Conservation (phyloP, 768 basidiomycete species). For the Russula griseocarnosa region DNA sequence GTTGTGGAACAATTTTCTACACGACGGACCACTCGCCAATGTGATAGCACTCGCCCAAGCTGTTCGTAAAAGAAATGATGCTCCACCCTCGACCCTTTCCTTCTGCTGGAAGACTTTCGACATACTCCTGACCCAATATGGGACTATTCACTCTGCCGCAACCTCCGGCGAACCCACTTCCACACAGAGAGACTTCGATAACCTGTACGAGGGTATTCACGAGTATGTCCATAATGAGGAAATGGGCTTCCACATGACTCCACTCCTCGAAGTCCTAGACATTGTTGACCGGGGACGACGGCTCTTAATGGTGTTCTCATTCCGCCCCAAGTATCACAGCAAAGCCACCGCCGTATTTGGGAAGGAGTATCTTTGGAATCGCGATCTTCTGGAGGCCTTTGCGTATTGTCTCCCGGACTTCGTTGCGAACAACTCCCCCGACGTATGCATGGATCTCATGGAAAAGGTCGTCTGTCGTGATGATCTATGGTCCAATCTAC, state of each 20-base stretch:
- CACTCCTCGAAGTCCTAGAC: slow-evolving; percentile 15
- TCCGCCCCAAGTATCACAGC: slow-evolving; percentile 3
- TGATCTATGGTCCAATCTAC: slow-evolving; percentile 16
- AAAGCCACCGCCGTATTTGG: not conserved
- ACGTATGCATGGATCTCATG: not conserved
- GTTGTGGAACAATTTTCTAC: not conserved
- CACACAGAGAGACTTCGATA: not conserved
- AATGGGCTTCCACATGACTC: slow-evolving; percentile 3
- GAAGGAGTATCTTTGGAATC: slow-evolving; percentile 6
- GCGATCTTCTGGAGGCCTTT: slow-evolving; percentile 9
- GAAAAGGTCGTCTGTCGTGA: slow-evolving; percentile 5
- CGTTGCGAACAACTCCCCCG: not conserved
- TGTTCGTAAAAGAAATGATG: not conserved
- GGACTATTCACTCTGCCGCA: not conserved
- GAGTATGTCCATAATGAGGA: not conserved
- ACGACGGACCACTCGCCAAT: slow-evolving; percentile 13
- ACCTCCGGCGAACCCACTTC: not conserved
- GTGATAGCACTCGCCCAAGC: not conserved
- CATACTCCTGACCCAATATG: slow-evolving; percentile 9
- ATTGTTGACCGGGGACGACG: slow-evolving; percentile 8
- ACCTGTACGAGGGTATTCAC: not conserved
- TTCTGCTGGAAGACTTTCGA: slow-evolving; percentile 18
- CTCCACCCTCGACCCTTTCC: not conserved
- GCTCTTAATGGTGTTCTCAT: not conserved
- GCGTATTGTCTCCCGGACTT: slow-evolving; percentile 6